Conservation (phyloP, 176 grass and related monocot species). For the Oryza meridionalis region DNA sequence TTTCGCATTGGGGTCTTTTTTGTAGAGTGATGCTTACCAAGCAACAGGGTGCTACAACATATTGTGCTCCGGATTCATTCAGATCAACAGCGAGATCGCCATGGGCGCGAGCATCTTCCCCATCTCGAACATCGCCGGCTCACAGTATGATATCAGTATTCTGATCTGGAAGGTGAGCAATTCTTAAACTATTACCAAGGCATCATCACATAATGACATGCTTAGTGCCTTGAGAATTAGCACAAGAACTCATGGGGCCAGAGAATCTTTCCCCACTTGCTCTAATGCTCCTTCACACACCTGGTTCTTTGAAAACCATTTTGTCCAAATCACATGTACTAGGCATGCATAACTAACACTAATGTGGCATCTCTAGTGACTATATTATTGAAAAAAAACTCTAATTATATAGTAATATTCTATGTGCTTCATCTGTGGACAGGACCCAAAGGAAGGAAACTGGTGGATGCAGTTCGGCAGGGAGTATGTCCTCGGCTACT, state of each 20-base stretch:
- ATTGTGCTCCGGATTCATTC: slow-evolving; percentile 83
- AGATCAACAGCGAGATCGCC: slow-evolving; percentile 76
- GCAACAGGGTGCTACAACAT: slow-evolving; percentile 85
- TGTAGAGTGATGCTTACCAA: slow-evolving; percentile 81
- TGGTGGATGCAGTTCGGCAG: slow-evolving; percentile 95
- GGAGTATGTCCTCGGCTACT: slow-evolving; percentile 70
- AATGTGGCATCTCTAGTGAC: background rate
- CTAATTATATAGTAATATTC: slow-evolving; percentile 14
- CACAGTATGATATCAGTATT: slow-evolving; percentile 88
- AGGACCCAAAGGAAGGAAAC: slow-evolving; percentile 88
- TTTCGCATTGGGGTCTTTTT: background rate
- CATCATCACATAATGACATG: slow-evolving; percentile 30
- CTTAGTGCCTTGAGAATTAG: slow-evolving; percentile 32
- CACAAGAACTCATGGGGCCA: background rate
- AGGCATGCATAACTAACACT: background rate
- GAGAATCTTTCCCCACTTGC: slow-evolving; percentile 47
- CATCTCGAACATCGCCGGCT: slow-evolving; percentile 60
- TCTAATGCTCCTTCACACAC: slow-evolving; percentile 27
- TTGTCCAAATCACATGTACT: slow-evolving; percentile 33
- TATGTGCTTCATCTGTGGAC: background rate
- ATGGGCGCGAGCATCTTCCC: slow-evolving; percentile 78
- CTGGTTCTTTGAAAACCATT: slow-evolving; percentile 10
- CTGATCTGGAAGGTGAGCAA: slow-evolving; percentile 80
- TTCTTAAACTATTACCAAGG: slow-evolving; percentile 9
- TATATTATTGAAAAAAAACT: background rate